Evolutionary conservation across 257 asterid species (phyloP), one percentile per base, ranked within the genome.

Genomic region (Forsythia suspensa): DNA sequence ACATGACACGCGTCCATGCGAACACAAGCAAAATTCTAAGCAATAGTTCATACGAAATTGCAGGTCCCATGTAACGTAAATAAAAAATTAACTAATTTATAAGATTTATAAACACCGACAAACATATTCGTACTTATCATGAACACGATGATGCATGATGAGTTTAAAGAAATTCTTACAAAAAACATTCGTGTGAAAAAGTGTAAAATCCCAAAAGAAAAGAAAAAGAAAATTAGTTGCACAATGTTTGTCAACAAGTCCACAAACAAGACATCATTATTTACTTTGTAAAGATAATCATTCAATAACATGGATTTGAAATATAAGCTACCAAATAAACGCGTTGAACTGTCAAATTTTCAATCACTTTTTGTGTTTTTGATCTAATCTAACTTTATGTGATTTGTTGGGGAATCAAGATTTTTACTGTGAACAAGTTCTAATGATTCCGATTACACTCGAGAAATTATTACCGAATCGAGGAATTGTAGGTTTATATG

Each of bases 321-420:
- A 44, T 42, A 5, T 42, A 8, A 39, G 37, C 8, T 20, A 71
- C 12, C 63, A 20, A 44, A 1, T 3, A 71, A n/a, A 20, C 75
- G 52, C 75, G 75, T 71, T 18, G 36, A 42, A 71, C 59, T 20
- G 75, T 71, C 63, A 71, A 71, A 6, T 71, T 71, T 43, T 43
- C 59, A 21, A 42, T 41, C 36, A 41, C 75, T 71, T 71, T 6
- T 1, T 37, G 0, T 11, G 20, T 48, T 15, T 59, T 4, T 2
- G 10, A 43, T 43, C 51, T 9, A n/a, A 55, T 55, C 63, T 6
- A n/a, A 57, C 4, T 57, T 57, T 2, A 57, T n/a, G 34, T n/a
- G 0, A 18, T 57, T 57, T n/a, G 2, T 57, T n/a, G 66, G 66
- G 21, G 66, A 57, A 57, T n/a, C 34, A 57, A n/a, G n/a, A 18